A percentile compares a stretch with the other conserved stretches of the same genome.
Evolutionary conservation across 108 stramenopile genomes (phyloP).

Genomic region (Poteriospumella lacustris): DNA sequence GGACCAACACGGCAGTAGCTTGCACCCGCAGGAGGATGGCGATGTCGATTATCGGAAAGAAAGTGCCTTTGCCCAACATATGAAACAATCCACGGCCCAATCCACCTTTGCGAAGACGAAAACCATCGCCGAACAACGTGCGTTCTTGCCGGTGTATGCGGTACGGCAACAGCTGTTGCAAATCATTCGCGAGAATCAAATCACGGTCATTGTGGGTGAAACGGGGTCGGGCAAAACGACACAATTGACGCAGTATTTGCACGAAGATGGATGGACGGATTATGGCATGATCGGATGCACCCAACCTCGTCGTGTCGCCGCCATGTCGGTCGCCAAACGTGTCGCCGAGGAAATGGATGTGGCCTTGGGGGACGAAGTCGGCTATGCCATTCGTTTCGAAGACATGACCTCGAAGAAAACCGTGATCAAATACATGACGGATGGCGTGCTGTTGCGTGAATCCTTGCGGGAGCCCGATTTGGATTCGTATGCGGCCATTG

Average conservation of each 20-base stretch:
- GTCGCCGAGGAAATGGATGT: conserved; percentile 90
- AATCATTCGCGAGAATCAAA: conserved; percentile 84
- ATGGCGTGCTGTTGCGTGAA: conserved; percentile 93
- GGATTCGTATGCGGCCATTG: conserved; percentile 78
- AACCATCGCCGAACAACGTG: conserved; percentile 81
- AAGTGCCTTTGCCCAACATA: conserved; percentile 73
- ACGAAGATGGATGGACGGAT: conserved; percentile 86
- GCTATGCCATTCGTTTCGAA: conserved; percentile 98
- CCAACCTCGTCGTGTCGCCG: conserved; percentile 88
- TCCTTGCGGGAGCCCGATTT: conserved; percentile 85
- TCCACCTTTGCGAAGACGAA: conserved; percentile 78
- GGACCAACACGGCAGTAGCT: conserved; percentile 5
- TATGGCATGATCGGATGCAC: conserved; percentile 95
- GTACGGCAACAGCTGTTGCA: conserved; percentile 85
- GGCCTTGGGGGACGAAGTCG: conserved; percentile 82
- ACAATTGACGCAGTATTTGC: conserved; percentile 92
- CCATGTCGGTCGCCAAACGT: conserved; percentile 97
- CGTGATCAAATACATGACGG: conserved; percentile 88
- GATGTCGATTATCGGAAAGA: conserved; percentile 76
- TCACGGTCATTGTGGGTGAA: conserved; percentile 88
- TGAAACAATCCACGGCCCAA: conserved; percentile 51
- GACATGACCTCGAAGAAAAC: conserved; percentile 80
- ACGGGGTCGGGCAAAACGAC: conserved; percentile 91
- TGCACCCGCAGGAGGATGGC: conserved; percentile 30
- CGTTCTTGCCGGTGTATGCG: conserved; percentile 83